Evolutionary conservation across 345 rosid genomes (phyloP).

Genomic region (Aquilaria malaccensis): DNA sequence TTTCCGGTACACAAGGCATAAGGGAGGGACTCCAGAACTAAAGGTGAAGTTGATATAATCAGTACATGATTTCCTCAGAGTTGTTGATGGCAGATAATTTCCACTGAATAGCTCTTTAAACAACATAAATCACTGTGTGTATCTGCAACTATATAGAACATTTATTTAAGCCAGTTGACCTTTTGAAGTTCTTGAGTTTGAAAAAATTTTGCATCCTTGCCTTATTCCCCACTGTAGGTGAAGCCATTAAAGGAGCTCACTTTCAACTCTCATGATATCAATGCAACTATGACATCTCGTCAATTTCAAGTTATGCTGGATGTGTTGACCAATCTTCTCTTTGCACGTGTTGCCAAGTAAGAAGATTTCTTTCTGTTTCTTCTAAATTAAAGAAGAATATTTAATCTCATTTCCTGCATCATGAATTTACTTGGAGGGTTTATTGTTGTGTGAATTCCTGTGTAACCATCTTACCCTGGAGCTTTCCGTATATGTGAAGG

Average conservation of each 20-base stretch:
- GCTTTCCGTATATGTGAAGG: no score
- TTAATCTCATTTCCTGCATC: no score
- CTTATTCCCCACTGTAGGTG: slow-evolving; percentile 38
- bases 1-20: slow-evolving; percentile 81
- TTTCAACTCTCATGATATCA: slow-evolving; percentile 69
- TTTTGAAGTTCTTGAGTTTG: not conserved
- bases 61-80: slow-evolving; percentile 5
- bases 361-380: slow-evolving; percentile 17
- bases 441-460: no score
- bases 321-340: slow-evolving; percentile 85
- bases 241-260: slow-evolving; percentile 91
- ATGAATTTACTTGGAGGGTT: no score
- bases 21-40: slow-evolving; percentile 88
- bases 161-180: not conserved
- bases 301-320: slow-evolving; percentile 90
- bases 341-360: slow-evolving; percentile 83
- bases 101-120: not conserved
- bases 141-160: not conserved
- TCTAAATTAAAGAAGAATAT: not conserved
- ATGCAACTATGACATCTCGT: slow-evolving; percentile 88
- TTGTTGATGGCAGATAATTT: not conserved
- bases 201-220: slow-evolving; percentile 4
- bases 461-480: no score
- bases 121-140: not conserved
- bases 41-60: slow-evolving; percentile 31